Base-by-base conservation (phyloP, 768 basidiomycete genomes). In the Amanita fuliginea region DNA sequence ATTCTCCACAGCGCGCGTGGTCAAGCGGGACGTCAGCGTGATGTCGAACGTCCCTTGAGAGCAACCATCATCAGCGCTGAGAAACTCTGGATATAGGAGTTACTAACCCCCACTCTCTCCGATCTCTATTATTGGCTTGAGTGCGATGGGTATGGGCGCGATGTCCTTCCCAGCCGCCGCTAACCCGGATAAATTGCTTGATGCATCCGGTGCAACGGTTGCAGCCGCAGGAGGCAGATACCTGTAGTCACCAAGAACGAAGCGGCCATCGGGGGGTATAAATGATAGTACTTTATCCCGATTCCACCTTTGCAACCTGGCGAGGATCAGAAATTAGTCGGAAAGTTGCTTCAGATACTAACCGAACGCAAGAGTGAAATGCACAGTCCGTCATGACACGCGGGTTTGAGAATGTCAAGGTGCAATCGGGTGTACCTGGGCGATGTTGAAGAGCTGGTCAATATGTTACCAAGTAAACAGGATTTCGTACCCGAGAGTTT, bases 341-440 rank as follows among this genome's bases (percentile, higher is more conserved):
- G 22, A 24, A 24, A 3, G 22, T 24, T 24, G 22, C 22, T 24
- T 24, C 22, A 24, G 22, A 24, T 3, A 61, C 78, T 51, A 62
- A 90, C 90, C 94, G 77, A 49, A 98, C 82, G 62, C 92, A 96
- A 26, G 93, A 81, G 62, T 98, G 95, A 64, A 98, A 95, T 1
- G 87, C 79, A 54, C 83, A 86, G 56, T 94, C 88, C 1, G 70
- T 71, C 57, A 93, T 67, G 26, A 79, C 74, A 56, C 78, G 77
- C 1, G 87, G 75, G 61, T 89, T 91, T 6, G 77, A 72, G 61
- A 95, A 87, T 11, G 75, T 79, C 51, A 95, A 62, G 1, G 81
- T 69, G 47, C 94, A 74, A 59, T 96, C 94, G n/a, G 94, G 94
- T 39, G 83, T 93, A 40, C 92, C 93, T 83, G 61, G 3, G 50